phyloP scores from a whole-genome alignment of 2,329 filamentous ascomycete species.

The Ophiostoma sp. region DNA sequence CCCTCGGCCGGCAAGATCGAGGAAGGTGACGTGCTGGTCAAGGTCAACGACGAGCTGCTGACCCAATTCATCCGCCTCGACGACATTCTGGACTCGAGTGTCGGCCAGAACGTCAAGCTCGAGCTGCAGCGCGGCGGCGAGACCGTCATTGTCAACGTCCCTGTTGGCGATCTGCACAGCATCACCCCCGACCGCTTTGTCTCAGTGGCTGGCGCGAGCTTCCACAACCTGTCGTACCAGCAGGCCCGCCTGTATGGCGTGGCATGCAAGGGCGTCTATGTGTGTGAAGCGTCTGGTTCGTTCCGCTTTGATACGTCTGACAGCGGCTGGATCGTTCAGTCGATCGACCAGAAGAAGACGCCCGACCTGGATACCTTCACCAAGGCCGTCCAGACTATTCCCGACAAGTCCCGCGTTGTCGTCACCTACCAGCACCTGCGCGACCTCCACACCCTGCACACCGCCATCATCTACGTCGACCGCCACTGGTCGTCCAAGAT shows the following conservation, averaged over 20 bases:
- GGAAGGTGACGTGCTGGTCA: conserved; percentile 90
- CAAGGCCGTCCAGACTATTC: conserved; percentile 84
- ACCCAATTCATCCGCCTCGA: conserved; percentile 92
- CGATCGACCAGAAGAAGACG: conserved; percentile 87
- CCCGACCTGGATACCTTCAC: conserved; percentile 87
- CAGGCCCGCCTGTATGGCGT: conserved; percentile 96
- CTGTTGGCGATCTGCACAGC: conserved; percentile 84
- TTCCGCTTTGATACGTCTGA: conserved; percentile 92
- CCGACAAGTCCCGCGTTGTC: conserved; percentile 79
- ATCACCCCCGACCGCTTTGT: conserved; percentile 97
- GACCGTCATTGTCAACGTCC: conserved; percentile 79
- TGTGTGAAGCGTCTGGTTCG: conserved; percentile 91
- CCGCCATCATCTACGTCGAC: conserved; percentile 87
- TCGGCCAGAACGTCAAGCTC: conserved; percentile 74
- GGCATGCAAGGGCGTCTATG: conserved; percentile 85
- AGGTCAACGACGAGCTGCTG: conserved; percentile 89
- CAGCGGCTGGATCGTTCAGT: conserved; percentile 91
- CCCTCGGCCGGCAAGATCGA: conserved; percentile 85
- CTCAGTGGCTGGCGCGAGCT: conserved; percentile 87
- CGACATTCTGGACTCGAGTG: conserved; percentile 85
- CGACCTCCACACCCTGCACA: conserved; percentile 92
- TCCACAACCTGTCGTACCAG: conserved; percentile 96
- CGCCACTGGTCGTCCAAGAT: conserved; percentile 96
- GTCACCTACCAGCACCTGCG: conserved; percentile 94
- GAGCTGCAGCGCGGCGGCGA: conserved; percentile 86